phyloP scores from a whole-genome alignment of 1,284 basidiomycete genomes.

The Leccinum subspadiceum region DNA sequence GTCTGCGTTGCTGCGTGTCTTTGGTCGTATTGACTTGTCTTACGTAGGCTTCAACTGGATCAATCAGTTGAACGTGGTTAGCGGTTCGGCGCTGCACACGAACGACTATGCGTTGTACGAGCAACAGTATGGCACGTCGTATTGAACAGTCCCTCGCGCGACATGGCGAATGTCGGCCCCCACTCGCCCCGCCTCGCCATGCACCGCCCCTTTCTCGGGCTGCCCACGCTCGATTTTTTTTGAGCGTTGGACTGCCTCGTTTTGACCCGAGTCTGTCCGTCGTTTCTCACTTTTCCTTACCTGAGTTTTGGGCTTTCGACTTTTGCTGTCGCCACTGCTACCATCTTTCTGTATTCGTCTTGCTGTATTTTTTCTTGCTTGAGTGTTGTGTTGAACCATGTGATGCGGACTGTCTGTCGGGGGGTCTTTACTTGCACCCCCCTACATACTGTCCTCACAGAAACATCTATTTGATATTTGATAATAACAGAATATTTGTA shows the following conservation, averaged over 20 bases:
- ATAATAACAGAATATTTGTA: neutral
- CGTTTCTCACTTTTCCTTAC: neutral
- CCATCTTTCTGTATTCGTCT: neutral
- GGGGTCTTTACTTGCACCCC: neutral
- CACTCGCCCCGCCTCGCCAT: neutral
- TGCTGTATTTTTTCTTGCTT: neutral
- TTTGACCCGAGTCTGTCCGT: neutral
- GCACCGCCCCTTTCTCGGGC: neutral
- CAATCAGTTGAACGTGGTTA: conserved; percentile 27
- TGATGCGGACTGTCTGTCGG: neutral
- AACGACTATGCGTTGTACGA: conserved; percentile 34
- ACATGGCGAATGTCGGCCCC: neutral
- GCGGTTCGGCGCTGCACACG: conserved; percentile 16
- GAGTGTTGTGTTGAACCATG: neutral
- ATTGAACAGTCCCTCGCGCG: neutral
- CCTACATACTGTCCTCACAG: neutral
- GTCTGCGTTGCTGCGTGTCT: neutral
- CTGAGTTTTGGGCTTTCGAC: neutral
- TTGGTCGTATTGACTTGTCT: neutral
- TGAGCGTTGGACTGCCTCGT: neutral
- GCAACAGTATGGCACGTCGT: conserved; percentile 13
- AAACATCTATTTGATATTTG: neutral
- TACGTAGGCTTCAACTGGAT: conserved; percentile 43
- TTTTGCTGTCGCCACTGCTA: neutral
- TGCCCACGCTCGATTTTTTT: neutral